Conservation (phyloP, 441 rosid genomes). For the Melastoma candidum region DNA sequence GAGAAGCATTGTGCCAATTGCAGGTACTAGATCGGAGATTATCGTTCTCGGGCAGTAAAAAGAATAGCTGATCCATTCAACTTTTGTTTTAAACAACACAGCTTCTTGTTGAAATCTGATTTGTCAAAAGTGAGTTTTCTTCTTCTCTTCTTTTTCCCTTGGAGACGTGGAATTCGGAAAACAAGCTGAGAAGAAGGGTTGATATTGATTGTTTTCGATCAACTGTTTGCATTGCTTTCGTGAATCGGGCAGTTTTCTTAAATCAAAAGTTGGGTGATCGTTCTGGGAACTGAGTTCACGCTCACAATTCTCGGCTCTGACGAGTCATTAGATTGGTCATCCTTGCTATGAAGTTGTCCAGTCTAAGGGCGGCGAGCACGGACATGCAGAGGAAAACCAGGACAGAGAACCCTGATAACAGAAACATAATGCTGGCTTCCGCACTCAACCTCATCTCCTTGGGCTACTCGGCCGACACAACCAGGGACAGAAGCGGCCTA, state of each 20-base stretch:
- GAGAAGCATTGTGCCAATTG: constrained; percentile 25
- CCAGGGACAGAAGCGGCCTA: background rate
- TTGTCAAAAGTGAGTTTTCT: too few species aligned
- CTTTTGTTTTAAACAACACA: too few species aligned
- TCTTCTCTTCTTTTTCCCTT: too few species aligned
- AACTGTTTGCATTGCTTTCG: too few species aligned
- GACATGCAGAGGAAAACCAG: constrained; percentile 4
- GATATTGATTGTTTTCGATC: too few species aligned
- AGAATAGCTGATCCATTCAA: constrained; percentile 32
- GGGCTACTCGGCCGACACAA: constrained; percentile 1
- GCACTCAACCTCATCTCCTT: background rate
- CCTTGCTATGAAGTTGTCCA: constrained; percentile 4
- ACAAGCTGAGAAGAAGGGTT: too few species aligned
- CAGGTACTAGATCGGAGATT: constrained; percentile 52
- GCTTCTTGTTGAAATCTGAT: too few species aligned
- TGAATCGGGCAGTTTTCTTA: too few species aligned
- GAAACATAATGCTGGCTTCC: background rate
- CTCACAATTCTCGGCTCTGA: too few species aligned
- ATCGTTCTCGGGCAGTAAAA: constrained; percentile 66
- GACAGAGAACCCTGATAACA: constrained; percentile 1
- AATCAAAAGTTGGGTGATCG: too few species aligned
- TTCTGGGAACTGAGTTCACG: too few species aligned
- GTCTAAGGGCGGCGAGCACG: background rate
- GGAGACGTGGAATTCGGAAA: too few species aligned
- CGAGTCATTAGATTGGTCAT: background rate